Percentiles rank a stretch among this genome's conserved stretches.
Conservation (phyloP, 2,329 filamentous ascomycete species). For the Aspergillus fischeri region DNA sequence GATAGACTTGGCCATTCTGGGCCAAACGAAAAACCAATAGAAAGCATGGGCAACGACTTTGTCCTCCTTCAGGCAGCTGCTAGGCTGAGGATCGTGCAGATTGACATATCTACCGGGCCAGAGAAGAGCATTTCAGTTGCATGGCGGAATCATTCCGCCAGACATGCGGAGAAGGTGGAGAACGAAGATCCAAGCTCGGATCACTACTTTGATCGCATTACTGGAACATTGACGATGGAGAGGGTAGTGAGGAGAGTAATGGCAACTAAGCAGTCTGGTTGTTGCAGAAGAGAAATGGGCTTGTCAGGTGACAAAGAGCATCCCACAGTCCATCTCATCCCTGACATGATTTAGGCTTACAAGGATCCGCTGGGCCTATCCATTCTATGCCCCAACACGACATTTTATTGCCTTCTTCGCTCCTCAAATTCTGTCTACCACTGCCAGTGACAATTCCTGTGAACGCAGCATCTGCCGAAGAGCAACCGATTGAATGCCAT, state of each 20-base stretch:
- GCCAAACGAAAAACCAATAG: neutral
- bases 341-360: neutral
- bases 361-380: neutral
- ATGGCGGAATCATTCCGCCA: neutral
- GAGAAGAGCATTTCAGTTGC: neutral
- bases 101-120: neutral
- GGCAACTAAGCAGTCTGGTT: neutral
- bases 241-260: neutral
- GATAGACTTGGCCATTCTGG: neutral
- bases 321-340: neutral
- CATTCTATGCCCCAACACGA: neutral
- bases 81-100: no score
- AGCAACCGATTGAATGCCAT: conserved; percentile 68
- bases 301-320: neutral
- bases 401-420: neutral
- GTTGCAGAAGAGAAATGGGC: neutral
- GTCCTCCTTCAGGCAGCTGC: neutral
- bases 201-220: neutral
- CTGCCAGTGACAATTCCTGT: conserved; percentile 6
- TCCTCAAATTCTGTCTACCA: conserved; percentile 2
- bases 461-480: conserved; percentile 58
- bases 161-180: neutral
- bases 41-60: neutral
- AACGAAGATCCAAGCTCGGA: neutral
- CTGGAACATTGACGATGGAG: neutral